Conservation (phyloP, 768 basidiomycete genomes). For the Nevesoporus exiguus region DNA sequence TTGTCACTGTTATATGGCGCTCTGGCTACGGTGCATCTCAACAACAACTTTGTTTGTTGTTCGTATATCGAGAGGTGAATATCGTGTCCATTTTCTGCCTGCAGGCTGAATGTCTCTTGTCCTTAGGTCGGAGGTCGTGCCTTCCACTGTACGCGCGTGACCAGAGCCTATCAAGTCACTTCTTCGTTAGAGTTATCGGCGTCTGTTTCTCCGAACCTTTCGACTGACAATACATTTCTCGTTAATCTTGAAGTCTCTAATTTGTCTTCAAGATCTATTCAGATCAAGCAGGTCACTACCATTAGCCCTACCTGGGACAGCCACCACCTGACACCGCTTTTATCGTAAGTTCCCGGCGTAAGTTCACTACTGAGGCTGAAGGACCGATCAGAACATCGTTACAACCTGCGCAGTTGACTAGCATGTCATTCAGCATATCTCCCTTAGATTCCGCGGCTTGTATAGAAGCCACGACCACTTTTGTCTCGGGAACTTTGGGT, state of each 20-base stretch:
- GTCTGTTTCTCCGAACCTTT: slow-evolving; percentile 48
- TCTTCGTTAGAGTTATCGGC: slow-evolving; percentile 55
- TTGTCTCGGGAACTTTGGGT: slow-evolving; percentile 49
- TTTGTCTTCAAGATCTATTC: slow-evolving; percentile 37
- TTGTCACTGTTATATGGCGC: slow-evolving; percentile 54
- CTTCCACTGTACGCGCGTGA: slow-evolving; percentile 59
- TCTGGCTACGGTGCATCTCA: slow-evolving; percentile 45
- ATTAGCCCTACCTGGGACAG: slow-evolving; percentile 72
- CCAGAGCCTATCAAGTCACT: slow-evolving; percentile 55
- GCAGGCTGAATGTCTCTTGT: slow-evolving; percentile 3
- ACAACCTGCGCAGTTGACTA: slow-evolving; percentile 46
- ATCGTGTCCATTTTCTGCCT: background rate
- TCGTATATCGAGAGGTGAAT: slow-evolving; percentile 64
- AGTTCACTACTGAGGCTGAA: slow-evolving; percentile 5
- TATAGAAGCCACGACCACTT: slow-evolving; percentile 43
- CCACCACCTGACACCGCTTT: slow-evolving; percentile 33
- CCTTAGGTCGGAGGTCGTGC: slow-evolving; percentile 42
- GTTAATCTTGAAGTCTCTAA: slow-evolving; percentile 59
- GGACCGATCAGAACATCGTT: slow-evolving; percentile 39
- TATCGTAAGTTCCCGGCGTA: slow-evolving; percentile 39
- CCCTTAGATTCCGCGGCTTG: slow-evolving; percentile 37
- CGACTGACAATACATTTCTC: slow-evolving; percentile 46
- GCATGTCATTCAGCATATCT: slow-evolving; percentile 41
- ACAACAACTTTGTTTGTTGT: slow-evolving; percentile 56
- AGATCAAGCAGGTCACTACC: slow-evolving; percentile 55